A percentile compares a stretch with the other conserved stretches of the same genome.
phyloP scores from a whole-genome alignment of 176 grass and related monocot species.

The Dactylis glomerata region DNA sequence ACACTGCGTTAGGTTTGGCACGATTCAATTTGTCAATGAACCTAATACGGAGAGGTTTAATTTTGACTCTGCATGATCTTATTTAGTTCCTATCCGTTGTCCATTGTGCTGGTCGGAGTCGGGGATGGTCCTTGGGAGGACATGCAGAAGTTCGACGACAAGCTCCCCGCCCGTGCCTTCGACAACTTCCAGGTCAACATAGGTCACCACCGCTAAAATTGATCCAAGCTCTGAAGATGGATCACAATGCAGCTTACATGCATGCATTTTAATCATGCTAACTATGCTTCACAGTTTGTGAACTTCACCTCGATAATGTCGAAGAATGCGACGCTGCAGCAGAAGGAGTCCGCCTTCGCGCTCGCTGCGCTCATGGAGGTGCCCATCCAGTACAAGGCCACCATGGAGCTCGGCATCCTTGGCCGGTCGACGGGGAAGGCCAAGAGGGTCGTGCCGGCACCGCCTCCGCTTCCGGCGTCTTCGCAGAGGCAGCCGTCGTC shows the following conservation, averaged over 20 bases:
- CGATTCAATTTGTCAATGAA: not conserved
- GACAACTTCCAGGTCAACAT: conserved; percentile 89
- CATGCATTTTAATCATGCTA: no score
- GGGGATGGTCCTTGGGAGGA: conserved; percentile 92
- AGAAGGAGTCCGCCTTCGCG: conserved; percentile 83
- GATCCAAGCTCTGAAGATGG: not conserved
- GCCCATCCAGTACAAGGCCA: conserved; percentile 91
- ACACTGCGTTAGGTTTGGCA: not conserved
- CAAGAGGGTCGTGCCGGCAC: conserved; percentile 45
- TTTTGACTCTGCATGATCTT: not conserved
- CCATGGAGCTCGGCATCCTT: conserved; percentile 80
- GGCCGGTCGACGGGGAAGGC: conserved; percentile 60
- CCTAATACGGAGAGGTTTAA: not conserved
- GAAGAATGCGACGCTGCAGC: conserved; percentile 39
- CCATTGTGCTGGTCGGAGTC: conserved; percentile 80
- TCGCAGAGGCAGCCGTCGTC: conserved; percentile 42
- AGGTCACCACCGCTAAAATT: not conserved
- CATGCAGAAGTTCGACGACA: conserved; percentile 90
- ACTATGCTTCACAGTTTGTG: conserved; percentile 61
- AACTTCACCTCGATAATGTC: conserved; percentile 89
- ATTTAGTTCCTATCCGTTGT: conserved; percentile 66
- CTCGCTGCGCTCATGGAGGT: conserved; percentile 94
- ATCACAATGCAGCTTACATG: not conserved
- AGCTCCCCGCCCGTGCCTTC: conserved; percentile 69
- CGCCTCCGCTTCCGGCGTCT: conserved; percentile 51